phyloP scores from a whole-genome alignment of 2,329 filamentous ascomycete genomes.

The Colletotrichum cereale region DNA sequence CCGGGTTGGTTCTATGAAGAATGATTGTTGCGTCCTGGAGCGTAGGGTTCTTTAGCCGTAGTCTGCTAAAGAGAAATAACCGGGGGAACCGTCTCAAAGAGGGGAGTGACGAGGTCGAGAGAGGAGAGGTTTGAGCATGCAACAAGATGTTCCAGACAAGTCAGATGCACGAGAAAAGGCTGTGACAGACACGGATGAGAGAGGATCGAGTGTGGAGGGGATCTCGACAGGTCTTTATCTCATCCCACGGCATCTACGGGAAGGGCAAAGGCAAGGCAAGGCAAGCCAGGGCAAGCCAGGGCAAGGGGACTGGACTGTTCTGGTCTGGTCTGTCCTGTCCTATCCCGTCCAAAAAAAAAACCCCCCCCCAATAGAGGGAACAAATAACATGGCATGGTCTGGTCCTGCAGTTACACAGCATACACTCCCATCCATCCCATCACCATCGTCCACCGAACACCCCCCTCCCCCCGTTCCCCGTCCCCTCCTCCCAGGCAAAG shows the following conservation, averaged over 20 bases:
- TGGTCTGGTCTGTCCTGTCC: not conserved
- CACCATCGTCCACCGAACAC: conserved; percentile 3
- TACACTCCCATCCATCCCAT: conserved; percentile 24
- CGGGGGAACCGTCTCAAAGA: not conserved
- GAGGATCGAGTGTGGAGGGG: conserved; percentile 21
- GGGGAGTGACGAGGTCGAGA: not conserved
- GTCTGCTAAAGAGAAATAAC: not conserved
- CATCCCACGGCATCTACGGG: conserved; percentile 31
- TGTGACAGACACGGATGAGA: not conserved
- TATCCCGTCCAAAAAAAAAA: not conserved
- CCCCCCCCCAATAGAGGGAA: conserved; percentile 1
- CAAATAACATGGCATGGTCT: conserved; percentile 10
- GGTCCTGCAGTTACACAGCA: conserved; percentile 28
- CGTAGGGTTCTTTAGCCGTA: conserved; percentile 4
- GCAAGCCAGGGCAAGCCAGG: not conserved
- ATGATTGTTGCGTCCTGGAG: not conserved
- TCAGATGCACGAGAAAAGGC: conserved; percentile 22
- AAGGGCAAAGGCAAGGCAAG: not conserved
- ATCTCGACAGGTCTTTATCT: conserved; percentile 39
- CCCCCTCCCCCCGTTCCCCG: not conserved
- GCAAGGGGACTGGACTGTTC: not conserved
- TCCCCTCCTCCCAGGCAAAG: too few species aligned
- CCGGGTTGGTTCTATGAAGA: not conserved
- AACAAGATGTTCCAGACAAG: conserved; percentile 28
- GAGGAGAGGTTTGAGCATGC: not conserved